Percentiles rank a stretch among this genome's conserved stretches.
phyloP scores from a whole-genome alignment of 345 rosid genomes.

The Dipteronia sinensis region DNA sequence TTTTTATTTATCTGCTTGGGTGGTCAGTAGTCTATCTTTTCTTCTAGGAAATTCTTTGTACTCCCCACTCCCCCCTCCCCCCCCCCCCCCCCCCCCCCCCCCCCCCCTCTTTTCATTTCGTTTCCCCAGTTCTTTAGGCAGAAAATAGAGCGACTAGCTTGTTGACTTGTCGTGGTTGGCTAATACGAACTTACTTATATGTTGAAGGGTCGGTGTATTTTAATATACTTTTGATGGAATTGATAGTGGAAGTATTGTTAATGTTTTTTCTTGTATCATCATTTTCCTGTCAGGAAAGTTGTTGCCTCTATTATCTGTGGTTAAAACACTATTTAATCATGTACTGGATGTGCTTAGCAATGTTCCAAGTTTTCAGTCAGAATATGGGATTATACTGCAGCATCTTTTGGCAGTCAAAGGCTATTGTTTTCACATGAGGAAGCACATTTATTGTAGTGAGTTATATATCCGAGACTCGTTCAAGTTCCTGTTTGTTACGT shows the following conservation, averaged over 20 bases:
- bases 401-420: constrained; percentile 66
- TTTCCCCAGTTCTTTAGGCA: not conserved
- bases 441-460: constrained; percentile 67
- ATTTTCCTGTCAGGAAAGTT: constrained; percentile 51
- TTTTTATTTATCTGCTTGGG: not conserved
- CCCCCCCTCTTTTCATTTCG: not conserved
- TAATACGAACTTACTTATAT: too few species aligned
- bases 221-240: not conserved
- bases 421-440: constrained; percentile 82
- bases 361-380: constrained; percentile 78
- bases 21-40: not conserved
- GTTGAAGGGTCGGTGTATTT: not conserved
- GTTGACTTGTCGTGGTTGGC: not conserved
- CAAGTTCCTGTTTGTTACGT: constrained; percentile 18
- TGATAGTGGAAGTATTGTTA: not conserved
- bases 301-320: constrained; percentile 67
- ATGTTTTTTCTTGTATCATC: constrained; percentile 13
- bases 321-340: constrained; percentile 67
- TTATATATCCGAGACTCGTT: constrained; percentile 18
- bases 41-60: not conserved
- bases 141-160: not conserved
- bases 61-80: not conserved
- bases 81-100: not conserved
- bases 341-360: constrained; percentile 67
- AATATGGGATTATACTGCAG: constrained; percentile 80